These are phyloP conservation scores for Pinus taeda DNA, from an alignment of 75 land plant species.

Conservation along the genomic window DNA sequence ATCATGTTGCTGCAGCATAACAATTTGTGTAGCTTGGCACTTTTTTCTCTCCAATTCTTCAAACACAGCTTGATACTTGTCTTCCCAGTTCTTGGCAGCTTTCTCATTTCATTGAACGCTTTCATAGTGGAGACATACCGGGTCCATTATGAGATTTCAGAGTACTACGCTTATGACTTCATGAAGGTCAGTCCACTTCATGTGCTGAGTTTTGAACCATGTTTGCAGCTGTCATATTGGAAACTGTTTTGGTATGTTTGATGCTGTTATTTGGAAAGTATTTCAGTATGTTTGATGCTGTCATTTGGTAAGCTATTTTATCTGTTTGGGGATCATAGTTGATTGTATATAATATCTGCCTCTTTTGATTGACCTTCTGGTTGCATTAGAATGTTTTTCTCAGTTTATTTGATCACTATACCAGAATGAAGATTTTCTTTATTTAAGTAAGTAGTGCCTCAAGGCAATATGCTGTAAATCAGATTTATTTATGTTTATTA, in stretches of 20 bases:
- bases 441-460: no score
- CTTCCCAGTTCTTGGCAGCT: constrained; percentile 45
- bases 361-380: no score
- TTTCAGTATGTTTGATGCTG: no score
- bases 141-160: constrained; percentile 27
- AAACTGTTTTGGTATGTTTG: neutral
- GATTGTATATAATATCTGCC: no score
- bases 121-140: constrained; percentile 33
- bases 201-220: neutral
- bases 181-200: constrained; percentile 34
- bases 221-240: neutral
- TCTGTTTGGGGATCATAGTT: no score
- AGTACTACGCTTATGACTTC: constrained; percentile 43
- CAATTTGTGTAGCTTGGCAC: neutral
- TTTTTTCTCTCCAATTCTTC: neutral
- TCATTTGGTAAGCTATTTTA: no score
- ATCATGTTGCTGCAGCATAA: neutral
- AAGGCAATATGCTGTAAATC: no score
- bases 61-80: constrained; percentile 10
- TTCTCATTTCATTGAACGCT: constrained; percentile 28
- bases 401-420: no score
- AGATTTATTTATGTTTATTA: no score
- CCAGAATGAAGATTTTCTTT: no score
- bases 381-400: no score
- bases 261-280: no score